Evolutionary conservation across 768 basidiomycete species (phyloP).

Genomic region (Glaciozyma martinii): DNA sequence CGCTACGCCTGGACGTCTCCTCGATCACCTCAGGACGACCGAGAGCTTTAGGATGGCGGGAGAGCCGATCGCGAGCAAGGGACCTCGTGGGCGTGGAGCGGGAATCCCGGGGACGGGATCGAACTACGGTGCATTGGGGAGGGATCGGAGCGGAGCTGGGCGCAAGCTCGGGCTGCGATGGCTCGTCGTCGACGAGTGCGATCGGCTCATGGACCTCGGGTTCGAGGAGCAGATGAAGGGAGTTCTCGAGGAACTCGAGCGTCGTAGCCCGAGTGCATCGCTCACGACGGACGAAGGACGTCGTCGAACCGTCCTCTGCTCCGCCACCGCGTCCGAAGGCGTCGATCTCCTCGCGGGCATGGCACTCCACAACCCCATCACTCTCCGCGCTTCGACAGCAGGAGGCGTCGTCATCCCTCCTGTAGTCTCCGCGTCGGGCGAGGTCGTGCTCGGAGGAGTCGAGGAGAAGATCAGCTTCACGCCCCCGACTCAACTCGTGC

Average conservation of each 20-base stretch:
- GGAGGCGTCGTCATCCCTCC: slow-evolving; percentile 46
- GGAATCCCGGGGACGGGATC: neutral
- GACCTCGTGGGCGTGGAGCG: slow-evolving; percentile 1
- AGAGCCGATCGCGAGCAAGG: slow-evolving; percentile 14
- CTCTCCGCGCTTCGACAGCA: slow-evolving; percentile 45
- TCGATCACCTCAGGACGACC: slow-evolving; percentile 95
- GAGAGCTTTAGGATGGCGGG: slow-evolving; percentile 71
- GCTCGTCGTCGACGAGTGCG: slow-evolving; percentile 94
- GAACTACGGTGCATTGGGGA: neutral
- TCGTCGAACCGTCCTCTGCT: slow-evolving; percentile 76
- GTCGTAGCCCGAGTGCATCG: slow-evolving; percentile 30
- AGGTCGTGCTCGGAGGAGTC: slow-evolving; percentile 23
- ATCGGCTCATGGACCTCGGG: slow-evolving; percentile 93
- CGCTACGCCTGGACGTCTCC: slow-evolving; percentile 84
- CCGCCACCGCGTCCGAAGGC: slow-evolving; percentile 89
- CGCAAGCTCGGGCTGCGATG: slow-evolving; percentile 48
- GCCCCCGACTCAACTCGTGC: slow-evolving; percentile 83
- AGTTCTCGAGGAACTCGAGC: slow-evolving; percentile 74
- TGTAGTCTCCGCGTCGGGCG: slow-evolving; percentile 30
- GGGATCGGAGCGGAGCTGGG: neutral
- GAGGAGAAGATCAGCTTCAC: slow-evolving; percentile 52
- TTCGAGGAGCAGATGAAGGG: slow-evolving; percentile 92
- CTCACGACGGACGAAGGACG: slow-evolving; percentile 2
- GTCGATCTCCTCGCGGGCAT: slow-evolving; percentile 87
- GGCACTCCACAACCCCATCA: slow-evolving; percentile 64